Percentiles rank a stretch among this genome's conserved stretches.
These are phyloP conservation scores for Neurospora sp. DNA, from an alignment of 495 filamentous ascomycete genomes.

Conservation along the genomic window DNA sequence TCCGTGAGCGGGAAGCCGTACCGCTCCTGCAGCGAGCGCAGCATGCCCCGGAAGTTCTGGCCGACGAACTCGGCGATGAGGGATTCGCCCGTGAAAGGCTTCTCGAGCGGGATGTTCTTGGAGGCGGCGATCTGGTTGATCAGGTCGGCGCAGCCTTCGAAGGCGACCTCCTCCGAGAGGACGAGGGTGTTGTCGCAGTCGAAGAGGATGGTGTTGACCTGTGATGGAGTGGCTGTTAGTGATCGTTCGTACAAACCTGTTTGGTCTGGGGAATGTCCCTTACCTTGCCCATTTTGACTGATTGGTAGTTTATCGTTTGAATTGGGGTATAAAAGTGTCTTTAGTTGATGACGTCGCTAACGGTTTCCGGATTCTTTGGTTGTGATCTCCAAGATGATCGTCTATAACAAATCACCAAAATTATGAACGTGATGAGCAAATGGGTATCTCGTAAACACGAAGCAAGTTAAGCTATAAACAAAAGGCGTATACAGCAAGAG, in stretches of 20 bases:
- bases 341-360: not conserved
- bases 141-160: constrained; percentile 87
- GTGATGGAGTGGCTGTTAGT: not conserved
- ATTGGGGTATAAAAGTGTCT: not conserved
- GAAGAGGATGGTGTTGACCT: constrained; percentile 56
- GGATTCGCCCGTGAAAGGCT: constrained; percentile 68
- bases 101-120: constrained; percentile 41
- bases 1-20: constrained; percentile 57
- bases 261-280: not conserved
- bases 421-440: not conserved
- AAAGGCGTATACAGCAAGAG: not conserved
- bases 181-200: constrained; percentile 98
- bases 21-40: constrained; percentile 58
- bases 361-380: not conserved
- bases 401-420: not conserved
- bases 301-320: not conserved
- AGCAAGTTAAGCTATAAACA: not conserved
- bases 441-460: not conserved
- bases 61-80: constrained; percentile 88
- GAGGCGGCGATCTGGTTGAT: constrained; percentile 79
- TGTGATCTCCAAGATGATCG: not conserved
- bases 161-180: constrained; percentile 83
- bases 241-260: not conserved
- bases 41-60: constrained; percentile 93
- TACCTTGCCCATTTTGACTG: constrained; percentile 12